Conservation (phyloP, 2,329 filamentous ascomycete species). For the Trichophyton verrucosum region DNA sequence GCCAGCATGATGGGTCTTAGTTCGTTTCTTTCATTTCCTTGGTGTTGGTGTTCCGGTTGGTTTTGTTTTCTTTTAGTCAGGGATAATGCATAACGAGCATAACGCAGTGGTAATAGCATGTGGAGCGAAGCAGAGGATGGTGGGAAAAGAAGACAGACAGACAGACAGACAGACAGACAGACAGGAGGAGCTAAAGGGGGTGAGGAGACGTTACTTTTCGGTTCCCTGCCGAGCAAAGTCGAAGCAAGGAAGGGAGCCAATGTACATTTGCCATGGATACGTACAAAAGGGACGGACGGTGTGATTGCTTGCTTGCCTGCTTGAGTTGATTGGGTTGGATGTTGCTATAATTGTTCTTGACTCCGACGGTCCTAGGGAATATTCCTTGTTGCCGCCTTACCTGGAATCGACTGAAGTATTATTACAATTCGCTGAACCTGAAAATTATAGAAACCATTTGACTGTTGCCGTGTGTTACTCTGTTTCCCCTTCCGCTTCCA, state of each 20-base stretch:
- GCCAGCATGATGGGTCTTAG: neutral
- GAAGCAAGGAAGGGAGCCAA: neutral
- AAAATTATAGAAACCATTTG: neutral
- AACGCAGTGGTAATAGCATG: constrained; percentile 3
- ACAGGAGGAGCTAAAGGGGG: neutral
- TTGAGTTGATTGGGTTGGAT: neutral
- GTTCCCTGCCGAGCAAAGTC: neutral
- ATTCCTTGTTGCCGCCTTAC: neutral
- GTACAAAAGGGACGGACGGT: neutral
- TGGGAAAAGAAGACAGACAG: neutral
- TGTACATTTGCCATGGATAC: neutral
- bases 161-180: neutral
- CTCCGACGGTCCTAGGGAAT: neutral
- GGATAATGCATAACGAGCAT: constrained; percentile 6
- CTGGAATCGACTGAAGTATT: neutral
- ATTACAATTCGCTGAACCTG: neutral
- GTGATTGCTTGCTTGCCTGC: neutral
- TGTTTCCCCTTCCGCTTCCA: neutral
- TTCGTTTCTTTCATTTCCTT: neutral
- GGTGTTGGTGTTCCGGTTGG: constrained; percentile 3
- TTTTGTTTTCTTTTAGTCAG: neutral
- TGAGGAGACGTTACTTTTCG: neutral
- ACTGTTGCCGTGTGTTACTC: neutral
- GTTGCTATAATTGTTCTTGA: neutral
- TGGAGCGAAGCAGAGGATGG: neutral